A percentile compares a stretch with the other conserved stretches of the same genome.
Evolutionary conservation across 805 yeast species (phyloP).

Genomic region (Maudiozyma bulderi): DNA sequence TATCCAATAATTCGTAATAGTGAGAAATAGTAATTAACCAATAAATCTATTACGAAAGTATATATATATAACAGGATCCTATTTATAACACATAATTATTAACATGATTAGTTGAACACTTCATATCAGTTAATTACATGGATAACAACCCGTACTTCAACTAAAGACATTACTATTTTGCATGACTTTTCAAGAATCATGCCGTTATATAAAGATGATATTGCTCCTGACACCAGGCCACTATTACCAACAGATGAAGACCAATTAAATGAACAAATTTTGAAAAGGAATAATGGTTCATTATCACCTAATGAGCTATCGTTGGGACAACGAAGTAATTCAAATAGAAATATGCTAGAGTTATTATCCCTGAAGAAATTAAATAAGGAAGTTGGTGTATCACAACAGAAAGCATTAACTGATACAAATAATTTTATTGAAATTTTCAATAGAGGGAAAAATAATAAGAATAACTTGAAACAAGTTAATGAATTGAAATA

Average conservation of each 20-base stretch:
- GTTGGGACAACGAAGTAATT: conserved; percentile 12
- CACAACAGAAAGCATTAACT: conserved; percentile 23
- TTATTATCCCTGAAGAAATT: neutral
- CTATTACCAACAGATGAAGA: conserved; percentile 24
- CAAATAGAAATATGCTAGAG: conserved; percentile 17
- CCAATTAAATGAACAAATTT: conserved; percentile 2
- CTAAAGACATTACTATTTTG: too few relatives aligned
- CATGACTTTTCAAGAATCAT: neutral
- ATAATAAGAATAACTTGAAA: neutral
- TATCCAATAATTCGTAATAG: too few relatives aligned
- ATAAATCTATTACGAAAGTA: neutral
- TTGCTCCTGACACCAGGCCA: conserved; percentile 13
- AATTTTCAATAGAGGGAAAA: conserved; percentile 7
- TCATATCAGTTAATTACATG: too few relatives aligned
- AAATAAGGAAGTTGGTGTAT: conserved; percentile 4
- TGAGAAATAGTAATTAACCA: too few relatives aligned
- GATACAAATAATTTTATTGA: conserved; percentile 26
- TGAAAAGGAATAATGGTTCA: neutral
- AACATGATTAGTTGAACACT: too few relatives aligned
- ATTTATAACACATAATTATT: too few relatives aligned
- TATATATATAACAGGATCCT: neutral
- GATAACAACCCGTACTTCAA: neutral
- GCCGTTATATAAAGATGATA: neutral
- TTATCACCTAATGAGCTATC: neutral
- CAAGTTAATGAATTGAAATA: neutral